Evolutionary conservation across 345 rosid genomes (phyloP).

Genomic region (Excoecaria cochinchinensis): DNA sequence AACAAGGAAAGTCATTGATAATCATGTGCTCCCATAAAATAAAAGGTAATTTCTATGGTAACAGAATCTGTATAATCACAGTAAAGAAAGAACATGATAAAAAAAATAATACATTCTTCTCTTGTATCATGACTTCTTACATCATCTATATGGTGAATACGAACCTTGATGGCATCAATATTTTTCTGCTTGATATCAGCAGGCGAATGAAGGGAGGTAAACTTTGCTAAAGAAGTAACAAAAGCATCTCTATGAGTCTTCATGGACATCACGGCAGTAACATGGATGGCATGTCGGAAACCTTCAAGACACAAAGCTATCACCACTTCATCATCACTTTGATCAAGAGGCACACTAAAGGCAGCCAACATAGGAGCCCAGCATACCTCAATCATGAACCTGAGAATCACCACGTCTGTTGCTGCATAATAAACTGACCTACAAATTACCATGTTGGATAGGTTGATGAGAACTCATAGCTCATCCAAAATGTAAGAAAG

Average conservation of each 20-base stretch:
- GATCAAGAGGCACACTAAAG: constrained; percentile 98
- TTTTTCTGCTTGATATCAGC: constrained; percentile 95
- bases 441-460: constrained; percentile 40
- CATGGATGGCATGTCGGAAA: constrained; percentile 87
- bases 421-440: constrained; percentile 99
- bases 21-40: not conserved
- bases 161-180: constrained; percentile 87
- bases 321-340: constrained; percentile 88
- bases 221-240: constrained; percentile 96
- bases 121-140: not conserved
- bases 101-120: not conserved
- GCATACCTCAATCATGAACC: constrained; percentile 99
- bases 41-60: not conserved
- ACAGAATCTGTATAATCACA: not conserved
- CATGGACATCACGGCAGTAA: constrained; percentile 98
- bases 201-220: constrained; percentile 97
- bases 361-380: constrained; percentile 99
- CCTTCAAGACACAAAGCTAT: constrained; percentile 93
- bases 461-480: constrained; percentile 25
- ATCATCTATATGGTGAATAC: constrained; percentile 14
- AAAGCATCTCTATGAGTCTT: constrained; percentile 99
- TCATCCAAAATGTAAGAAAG: not conserved
- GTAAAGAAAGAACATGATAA: not conserved
- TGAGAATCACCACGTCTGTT: constrained; percentile 90
- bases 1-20: not conserved